Evolutionary conservation across 2,329 filamentous ascomycete species (phyloP), one percentile per base, ranked within the genome.

Genomic region (Chrysoporthe cubensis): DNA sequence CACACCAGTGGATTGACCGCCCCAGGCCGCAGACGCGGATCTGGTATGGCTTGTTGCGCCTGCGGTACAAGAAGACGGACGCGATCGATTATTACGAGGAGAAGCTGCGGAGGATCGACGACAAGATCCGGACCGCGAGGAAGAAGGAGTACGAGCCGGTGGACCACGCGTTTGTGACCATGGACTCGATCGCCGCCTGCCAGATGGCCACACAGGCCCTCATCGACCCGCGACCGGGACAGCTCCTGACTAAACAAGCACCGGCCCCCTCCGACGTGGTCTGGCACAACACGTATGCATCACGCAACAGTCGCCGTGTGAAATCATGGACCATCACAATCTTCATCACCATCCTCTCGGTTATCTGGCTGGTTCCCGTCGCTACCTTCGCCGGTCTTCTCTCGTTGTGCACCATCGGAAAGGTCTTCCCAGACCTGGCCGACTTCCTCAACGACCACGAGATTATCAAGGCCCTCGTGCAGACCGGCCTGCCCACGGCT

Each of bases 191-290:
- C 62, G 92, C 94, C 16, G 91, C 94, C 43, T 90, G 88, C 73
- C 96, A 99, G 81, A 97, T 98, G 94, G 93, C 94, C 34, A 93
- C 97, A 56, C 96, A 99, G 79, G 94, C 96, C 4, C 90, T 97
- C 13, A 88, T 99, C 64, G 95, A 98, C 75, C 94, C 96, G 3
- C 90, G 92, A 13, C 96, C 96, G 0, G 90, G 94, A 67, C 91
- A 92, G 69, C 85, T 99, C 6, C 83, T 97, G 65, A 94, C 95
- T 9, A 94, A 93, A 69, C 86, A 91, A 40, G 94, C 95, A 2
- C 96, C 96, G 0, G 90, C 95, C 1, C 96, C 96, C 0, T 89
- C 92, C 0, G 95, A 98, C 76, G 90, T 99, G n/a, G 88, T 98
- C 13, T 99, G 96, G 96, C 86, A 85, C 71, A 97, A 98, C 75